Evolutionary conservation across 2,329 filamentous ascomycete genomes (phyloP).

Genomic region (Geosmithia flava): DNA sequence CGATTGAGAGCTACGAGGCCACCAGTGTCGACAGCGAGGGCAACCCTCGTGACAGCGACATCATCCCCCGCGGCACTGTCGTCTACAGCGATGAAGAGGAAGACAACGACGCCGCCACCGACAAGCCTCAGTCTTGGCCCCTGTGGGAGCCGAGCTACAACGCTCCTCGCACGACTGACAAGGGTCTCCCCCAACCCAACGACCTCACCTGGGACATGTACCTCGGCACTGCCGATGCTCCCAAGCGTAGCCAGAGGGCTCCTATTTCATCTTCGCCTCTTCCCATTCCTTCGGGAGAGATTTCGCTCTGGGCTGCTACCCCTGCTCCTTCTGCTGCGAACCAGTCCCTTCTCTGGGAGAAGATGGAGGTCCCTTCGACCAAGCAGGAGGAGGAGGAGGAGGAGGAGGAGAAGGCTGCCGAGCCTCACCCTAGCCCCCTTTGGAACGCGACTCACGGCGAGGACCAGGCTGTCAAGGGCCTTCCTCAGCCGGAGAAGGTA

Average conservation of each 20-base stretch:
- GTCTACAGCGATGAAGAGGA: neutral
- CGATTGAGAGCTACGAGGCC: neutral
- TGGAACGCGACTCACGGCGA: neutral
- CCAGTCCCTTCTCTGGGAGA: neutral
- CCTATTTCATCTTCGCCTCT: neutral
- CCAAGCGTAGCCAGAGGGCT: neutral
- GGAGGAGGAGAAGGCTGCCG: neutral
- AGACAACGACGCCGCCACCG: neutral
- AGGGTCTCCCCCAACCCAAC: neutral
- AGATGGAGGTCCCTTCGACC: neutral
- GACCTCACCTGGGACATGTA: neutral
- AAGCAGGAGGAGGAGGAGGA: neutral
- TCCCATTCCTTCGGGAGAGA: neutral
- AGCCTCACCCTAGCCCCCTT: neutral
- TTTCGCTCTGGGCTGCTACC: neutral
- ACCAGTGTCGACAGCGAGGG: neutral
- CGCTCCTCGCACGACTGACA: neutral
- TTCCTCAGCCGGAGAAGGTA: constrained; percentile 7
- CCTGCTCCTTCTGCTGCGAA: neutral
- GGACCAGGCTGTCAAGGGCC: neutral
- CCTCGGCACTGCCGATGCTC: neutral
- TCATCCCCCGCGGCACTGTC: neutral
- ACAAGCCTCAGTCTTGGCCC: neutral
- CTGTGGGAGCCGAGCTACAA: neutral
- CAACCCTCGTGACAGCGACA: neutral